Evolutionary conservation across 441 rosid species (phyloP).

Genomic region (Daphne laureola): DNA sequence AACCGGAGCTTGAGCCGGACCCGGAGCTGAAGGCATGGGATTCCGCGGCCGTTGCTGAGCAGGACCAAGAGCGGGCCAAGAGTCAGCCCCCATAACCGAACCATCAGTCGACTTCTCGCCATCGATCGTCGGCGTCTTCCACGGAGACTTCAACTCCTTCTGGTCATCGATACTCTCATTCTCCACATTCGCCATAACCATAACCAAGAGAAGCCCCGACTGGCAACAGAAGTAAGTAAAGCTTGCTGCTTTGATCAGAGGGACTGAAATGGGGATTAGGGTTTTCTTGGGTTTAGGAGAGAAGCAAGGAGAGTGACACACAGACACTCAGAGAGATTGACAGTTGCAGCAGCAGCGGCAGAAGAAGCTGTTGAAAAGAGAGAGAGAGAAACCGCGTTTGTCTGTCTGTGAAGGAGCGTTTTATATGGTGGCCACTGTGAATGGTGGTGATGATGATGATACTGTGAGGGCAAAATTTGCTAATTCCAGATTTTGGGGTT

Average conservation of each 20-base stretch:
- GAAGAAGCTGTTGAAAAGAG: slow-evolving; percentile 6
- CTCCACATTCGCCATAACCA: slow-evolving; percentile 58
- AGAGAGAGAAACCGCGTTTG: not conserved
- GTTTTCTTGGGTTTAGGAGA: not conserved
- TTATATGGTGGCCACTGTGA: slow-evolving; percentile 1
- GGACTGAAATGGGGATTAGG: not conserved
- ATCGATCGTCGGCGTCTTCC: slow-evolving; percentile 54
- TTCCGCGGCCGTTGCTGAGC: slow-evolving; percentile 48
- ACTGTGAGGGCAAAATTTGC: not conserved
- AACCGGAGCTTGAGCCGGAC: slow-evolving; percentile 18
- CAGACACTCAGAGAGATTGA: slow-evolving; percentile 9
- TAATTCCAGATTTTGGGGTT: not conserved
- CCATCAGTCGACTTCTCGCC: slow-evolving; percentile 32
- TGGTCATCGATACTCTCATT: slow-evolving; percentile 58
- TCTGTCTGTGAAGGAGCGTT: not conserved
- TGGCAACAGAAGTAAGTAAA: not conserved
- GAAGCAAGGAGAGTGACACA: not conserved
- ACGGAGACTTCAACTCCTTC: slow-evolving; percentile 56
- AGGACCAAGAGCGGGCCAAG: slow-evolving; percentile 86
- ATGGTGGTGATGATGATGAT: no score
- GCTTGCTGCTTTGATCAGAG: no score
- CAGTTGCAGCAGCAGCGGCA: slow-evolving; percentile 13
- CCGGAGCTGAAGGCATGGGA: slow-evolving; percentile 13
- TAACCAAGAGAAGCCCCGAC: not conserved
- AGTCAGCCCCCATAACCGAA: slow-evolving; percentile 69